Conservation (phyloP, 495 filamentous ascomycete genomes). For the Talaromyces liani region DNA sequence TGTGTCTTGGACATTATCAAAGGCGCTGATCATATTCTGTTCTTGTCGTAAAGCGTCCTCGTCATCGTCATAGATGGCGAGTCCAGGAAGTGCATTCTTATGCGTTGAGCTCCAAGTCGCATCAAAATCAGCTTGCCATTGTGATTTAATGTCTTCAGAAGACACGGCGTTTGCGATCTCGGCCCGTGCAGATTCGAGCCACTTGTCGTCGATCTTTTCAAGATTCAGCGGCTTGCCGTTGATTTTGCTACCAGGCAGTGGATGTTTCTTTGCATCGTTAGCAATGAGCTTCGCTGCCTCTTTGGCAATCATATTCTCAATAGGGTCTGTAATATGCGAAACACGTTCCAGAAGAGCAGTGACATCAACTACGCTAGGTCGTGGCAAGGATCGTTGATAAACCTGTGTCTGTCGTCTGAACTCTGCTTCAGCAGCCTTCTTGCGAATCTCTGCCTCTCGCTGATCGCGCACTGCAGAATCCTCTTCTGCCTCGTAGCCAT, state of each 20-base stretch:
- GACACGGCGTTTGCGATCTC: constrained; percentile 69
- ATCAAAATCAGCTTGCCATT: constrained; percentile 51
- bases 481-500: constrained; percentile 57
- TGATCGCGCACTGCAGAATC: constrained; percentile 80
- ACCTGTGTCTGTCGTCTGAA: constrained; percentile 81
- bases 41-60: constrained; percentile 29
- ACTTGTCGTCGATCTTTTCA: constrained; percentile 60
- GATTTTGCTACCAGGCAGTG: constrained; percentile 56
- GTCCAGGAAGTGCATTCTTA: constrained; percentile 57
- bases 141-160: constrained; percentile 32
- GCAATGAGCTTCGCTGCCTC: constrained; percentile 75
- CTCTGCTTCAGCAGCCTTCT: constrained; percentile 68
- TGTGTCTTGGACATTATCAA: constrained; percentile 56
- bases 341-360: constrained; percentile 58
- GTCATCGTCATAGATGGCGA: constrained; percentile 68
- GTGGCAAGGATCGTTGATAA: constrained; percentile 74
- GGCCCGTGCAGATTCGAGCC: constrained; percentile 64
- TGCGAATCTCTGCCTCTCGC: constrained; percentile 56
- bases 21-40: constrained; percentile 41
- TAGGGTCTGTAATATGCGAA: constrained; percentile 42
- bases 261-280: constrained; percentile 70
- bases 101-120: constrained; percentile 60
- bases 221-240: constrained; percentile 53
- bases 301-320: constrained; percentile 55
- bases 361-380: constrained; percentile 67